phyloP scores from a whole-genome alignment of 2,329 filamentous ascomycete genomes.

The Mollisia scopiformis region DNA sequence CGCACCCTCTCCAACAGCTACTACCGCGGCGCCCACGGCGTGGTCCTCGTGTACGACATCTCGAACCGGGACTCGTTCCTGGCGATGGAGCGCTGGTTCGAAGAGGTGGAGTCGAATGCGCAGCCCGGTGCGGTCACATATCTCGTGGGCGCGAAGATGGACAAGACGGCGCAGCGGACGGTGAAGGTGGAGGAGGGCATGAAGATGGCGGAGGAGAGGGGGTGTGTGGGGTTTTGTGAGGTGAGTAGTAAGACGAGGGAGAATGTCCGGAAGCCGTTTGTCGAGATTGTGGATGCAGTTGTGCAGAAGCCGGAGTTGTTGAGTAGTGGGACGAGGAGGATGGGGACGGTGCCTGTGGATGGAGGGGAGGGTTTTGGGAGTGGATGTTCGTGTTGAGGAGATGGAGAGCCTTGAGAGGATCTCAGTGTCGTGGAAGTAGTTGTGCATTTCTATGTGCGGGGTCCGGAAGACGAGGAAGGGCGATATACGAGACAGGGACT shows the following conservation, averaged over 20 bases:
- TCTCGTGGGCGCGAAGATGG: constrained; percentile 55
- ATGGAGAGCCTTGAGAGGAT: no score
- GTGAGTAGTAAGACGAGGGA: constrained; percentile 56
- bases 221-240: constrained; percentile 54
- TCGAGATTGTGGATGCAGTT: constrained; percentile 54
- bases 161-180: constrained; percentile 47
- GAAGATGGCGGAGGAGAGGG: constrained; percentile 47
- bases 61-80: constrained; percentile 61
- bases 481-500: neutral
- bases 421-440: neutral
- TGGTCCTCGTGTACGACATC: constrained; percentile 94
- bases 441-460: no score
- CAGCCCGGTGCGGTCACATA: constrained; percentile 52
- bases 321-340: constrained; percentile 23
- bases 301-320: constrained; percentile 49
- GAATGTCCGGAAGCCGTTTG: constrained; percentile 53
- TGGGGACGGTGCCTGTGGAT: constrained; percentile 30
- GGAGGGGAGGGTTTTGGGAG: constrained; percentile 15
- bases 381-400: constrained; percentile 30
- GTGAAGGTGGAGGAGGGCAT: constrained; percentile 52
- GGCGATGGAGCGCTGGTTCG: constrained; percentile 57
- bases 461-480: no score
- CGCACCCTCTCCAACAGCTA: constrained; percentile 93
- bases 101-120: constrained; percentile 54
- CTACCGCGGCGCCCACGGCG: constrained; percentile 93